Base-by-base conservation (phyloP, 345 rosid species). In the Erucastrum elatum region DNA sequence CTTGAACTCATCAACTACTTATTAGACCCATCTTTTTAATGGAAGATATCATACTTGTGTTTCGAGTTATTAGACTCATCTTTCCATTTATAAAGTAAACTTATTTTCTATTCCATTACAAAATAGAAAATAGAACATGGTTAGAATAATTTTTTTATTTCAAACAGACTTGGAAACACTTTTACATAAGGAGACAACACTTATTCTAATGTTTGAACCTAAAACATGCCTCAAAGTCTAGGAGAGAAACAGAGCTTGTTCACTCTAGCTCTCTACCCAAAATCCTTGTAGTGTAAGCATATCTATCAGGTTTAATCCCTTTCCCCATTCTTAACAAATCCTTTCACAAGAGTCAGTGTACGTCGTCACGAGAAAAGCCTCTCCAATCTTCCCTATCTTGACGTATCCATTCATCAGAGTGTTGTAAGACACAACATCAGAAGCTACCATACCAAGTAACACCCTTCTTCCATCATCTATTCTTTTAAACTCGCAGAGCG, bases 341-440 rank as follows among this genome's bases (percentile, higher is more conserved):
- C 21, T 0, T 21, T 21, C 21, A 21, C 21, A 21, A 21, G 21
- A 21, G 21, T 21, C 21, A n/a, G 21, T 21, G 21, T 21, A 21
- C 21, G 21, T 21, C 21, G 21, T 21, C 21, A 21, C 21, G 21
- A 21, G 21, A 21, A 21, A 21, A 59, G 94, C 90, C 79, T 88
- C 90, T 61, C 62, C 76, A 44, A 84, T 70, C 79, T 86, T 81
- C 67, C 91, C 88, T 31, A 75, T 51, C 77, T 84, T 87, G 69
- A 91, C 82, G 75, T 87, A 88, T 26, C 97, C 89, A 77, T 82
- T 76, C 67, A 91, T 85, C 30, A 90, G 76, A 69, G 86, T 85
- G 81, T 90, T 90, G 77, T 87, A 90, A 25, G 97, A 90, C 77
- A 91, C 75, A 72, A 91, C 74, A 77, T 90, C 90, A 6, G 90